phyloP scores from a whole-genome alignment of 768 basidiomycete genomes.

The Hypsizygus marmoreus region DNA sequence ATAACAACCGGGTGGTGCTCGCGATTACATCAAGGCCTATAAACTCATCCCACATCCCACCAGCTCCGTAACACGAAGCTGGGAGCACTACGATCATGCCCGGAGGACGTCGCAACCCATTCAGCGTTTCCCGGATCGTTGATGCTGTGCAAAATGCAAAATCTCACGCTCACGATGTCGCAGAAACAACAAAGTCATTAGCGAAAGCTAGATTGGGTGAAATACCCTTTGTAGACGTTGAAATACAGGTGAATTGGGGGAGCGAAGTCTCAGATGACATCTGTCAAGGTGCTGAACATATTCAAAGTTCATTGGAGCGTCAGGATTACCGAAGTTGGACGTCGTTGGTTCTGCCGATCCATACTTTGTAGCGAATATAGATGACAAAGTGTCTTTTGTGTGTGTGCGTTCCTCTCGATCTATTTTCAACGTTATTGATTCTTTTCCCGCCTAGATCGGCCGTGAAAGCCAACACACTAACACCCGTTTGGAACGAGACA shows the following conservation, averaged over 20 bases:
- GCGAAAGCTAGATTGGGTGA: conserved; percentile 35
- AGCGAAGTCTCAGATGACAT: not conserved
- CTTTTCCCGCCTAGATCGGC: conserved; percentile 51
- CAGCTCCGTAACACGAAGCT: too few relatives aligned
- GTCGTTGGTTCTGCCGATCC: conserved; percentile 66
- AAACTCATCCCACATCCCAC: too few relatives aligned
- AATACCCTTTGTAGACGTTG: conserved; percentile 56
- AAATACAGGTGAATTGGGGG: conserved; percentile 45
- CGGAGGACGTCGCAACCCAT: conserved; percentile 31
- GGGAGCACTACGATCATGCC: too few relatives aligned
- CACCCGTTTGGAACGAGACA: conserved; percentile 75
- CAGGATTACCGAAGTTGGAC: conserved; percentile 70
- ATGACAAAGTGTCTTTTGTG: conserved; percentile 66
- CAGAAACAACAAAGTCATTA: conserved; percentile 31
- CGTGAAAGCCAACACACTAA: conserved; percentile 54
- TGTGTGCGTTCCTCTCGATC: conserved; percentile 31
- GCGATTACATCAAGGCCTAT: too few relatives aligned
- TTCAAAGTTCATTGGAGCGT: conserved; percentile 68
- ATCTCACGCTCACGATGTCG: conserved; percentile 32
- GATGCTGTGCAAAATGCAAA: conserved; percentile 32
- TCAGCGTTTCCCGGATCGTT: conserved; percentile 37
- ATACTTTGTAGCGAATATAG: conserved; percentile 70
- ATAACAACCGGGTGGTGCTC: too few relatives aligned
- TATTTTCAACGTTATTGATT: not conserved
- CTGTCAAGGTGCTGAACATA: not conserved